These are phyloP conservation scores for Xylariaceae sp. DNA, from an alignment of 2,329 filamentous ascomycete species.

Conservation along the genomic window DNA sequence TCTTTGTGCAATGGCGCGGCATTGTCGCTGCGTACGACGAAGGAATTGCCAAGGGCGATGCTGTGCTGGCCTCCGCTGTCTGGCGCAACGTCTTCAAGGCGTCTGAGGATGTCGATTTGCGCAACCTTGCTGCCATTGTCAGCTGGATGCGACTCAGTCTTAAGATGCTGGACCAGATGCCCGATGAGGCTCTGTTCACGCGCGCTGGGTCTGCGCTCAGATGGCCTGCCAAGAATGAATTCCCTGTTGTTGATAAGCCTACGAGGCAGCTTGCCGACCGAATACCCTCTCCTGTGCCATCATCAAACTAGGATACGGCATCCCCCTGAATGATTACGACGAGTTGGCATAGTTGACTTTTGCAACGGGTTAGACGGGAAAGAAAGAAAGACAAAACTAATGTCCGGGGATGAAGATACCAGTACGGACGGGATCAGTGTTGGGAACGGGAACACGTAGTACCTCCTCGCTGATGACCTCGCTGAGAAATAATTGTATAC, in stretches of 20 bases:
- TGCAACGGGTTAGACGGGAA: neutral
- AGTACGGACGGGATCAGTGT: neutral
- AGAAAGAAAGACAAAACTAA: neutral
- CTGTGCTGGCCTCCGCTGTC: slow-evolving; percentile 71
- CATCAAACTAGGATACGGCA: neutral
- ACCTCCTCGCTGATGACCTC: neutral
- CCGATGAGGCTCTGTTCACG: slow-evolving; percentile 39
- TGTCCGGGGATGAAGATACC: neutral
- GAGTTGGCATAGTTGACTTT: slow-evolving; percentile 6
- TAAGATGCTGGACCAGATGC: slow-evolving; percentile 44
- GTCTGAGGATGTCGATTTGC: slow-evolving; percentile 44
- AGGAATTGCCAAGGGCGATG: slow-evolving; percentile 70
- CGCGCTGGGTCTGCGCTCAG: slow-evolving; percentile 38
- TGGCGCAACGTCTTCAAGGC: slow-evolving; percentile 94
- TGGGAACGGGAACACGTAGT: neutral
- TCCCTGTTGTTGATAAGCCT: slow-evolving; percentile 38
- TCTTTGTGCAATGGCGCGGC: slow-evolving; percentile 91
- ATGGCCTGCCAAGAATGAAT: slow-evolving; percentile 37
- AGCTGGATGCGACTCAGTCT: slow-evolving; percentile 50
- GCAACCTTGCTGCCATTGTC: slow-evolving; percentile 49
- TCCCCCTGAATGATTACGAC: neutral
- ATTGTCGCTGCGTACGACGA: slow-evolving; percentile 80
- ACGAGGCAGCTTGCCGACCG: slow-evolving; percentile 36
- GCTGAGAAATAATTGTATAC: slow-evolving; percentile 13
- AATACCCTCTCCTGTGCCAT: slow-evolving; percentile 12